Conservation (phyloP, 2,329 filamentous ascomycete species). For the Cladobotryum protrusum region DNA sequence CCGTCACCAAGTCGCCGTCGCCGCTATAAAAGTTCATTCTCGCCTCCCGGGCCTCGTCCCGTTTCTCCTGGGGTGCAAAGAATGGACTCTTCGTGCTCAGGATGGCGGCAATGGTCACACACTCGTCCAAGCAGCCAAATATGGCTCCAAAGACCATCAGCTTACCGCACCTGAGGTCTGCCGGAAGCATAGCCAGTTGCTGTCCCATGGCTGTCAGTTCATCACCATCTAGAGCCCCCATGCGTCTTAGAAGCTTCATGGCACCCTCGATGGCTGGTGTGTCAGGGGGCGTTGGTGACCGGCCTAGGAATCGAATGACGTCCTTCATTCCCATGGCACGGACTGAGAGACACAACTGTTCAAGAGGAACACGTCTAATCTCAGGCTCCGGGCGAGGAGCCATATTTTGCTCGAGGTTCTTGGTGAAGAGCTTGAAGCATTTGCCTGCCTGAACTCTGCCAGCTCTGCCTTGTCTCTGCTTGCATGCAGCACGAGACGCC, state of each 20-base stretch:
- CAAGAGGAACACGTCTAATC: slow-evolving; percentile 84
- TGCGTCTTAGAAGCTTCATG: slow-evolving; percentile 68
- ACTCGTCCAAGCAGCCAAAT: slow-evolving; percentile 86
- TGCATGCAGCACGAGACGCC: slow-evolving; percentile 90
- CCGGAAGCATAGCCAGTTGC: slow-evolving; percentile 91
- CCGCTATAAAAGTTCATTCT: slow-evolving; percentile 66
- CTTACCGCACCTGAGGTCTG: slow-evolving; percentile 87
- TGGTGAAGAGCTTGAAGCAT: slow-evolving; percentile 94
- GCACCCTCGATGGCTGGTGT: slow-evolving; percentile 81
- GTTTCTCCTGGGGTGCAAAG: slow-evolving; percentile 71
- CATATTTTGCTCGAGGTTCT: slow-evolving; percentile 81
- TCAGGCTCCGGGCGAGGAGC: slow-evolving; percentile 84
- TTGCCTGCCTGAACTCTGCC: slow-evolving; percentile 85
- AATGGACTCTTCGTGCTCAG: slow-evolving; percentile 88
- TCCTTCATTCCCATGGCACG: slow-evolving; percentile 89
- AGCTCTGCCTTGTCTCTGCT: slow-evolving; percentile 87
- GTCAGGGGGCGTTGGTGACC: slow-evolving; percentile 84
- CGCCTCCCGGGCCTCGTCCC: slow-evolving; percentile 74
- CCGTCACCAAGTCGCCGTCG: slow-evolving; percentile 84
- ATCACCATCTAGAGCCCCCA: slow-evolving; percentile 82
- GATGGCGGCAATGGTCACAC: slow-evolving; percentile 82
- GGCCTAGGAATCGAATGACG: slow-evolving; percentile 72
- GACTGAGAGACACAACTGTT: slow-evolving; percentile 90
- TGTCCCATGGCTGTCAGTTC: slow-evolving; percentile 85
- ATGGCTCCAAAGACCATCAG: slow-evolving; percentile 92